Evolutionary conservation across 2,329 filamentous ascomycete species (phyloP), one percentile per base, ranked within the genome.

Genomic region (Immersiporthe knoxdaviesiana): DNA sequence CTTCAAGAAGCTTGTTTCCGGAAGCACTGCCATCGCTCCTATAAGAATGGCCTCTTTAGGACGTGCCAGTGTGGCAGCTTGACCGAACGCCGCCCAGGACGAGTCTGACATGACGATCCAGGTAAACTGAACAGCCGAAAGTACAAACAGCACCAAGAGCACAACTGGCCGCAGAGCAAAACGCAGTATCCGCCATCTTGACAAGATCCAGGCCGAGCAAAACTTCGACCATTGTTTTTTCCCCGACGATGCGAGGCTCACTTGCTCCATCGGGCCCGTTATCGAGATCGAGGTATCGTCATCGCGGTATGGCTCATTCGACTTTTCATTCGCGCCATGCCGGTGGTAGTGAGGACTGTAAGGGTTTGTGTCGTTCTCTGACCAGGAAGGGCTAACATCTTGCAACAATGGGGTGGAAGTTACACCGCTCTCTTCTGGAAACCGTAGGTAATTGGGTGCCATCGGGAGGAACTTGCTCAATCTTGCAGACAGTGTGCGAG

Each of bases 181-280:
- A 63, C 60, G 60, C 24, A 47, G n/a, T 18, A 47, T 35, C 24
- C 60, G 60, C 60, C 60, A 47, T 32, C 37, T 63, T 37, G 24
- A 30, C n/a, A n/a, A 21, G 35, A 30, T 10, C 16, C n/a, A 63
- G 24, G 24, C 60, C 2, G 14, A 44, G 24, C 16, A 47, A 7
- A 24, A 30, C 1, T 24, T 32, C 39, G 60, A 63, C n/a, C 39
- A 14, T 32, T 37, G 60, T 30, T 27, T 30, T 11, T 10, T n/a
- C 24, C 32, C 60, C 6, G 14, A 30, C 12, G 37, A 30, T 11
- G 39, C 3, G 5, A 41, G 39, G 24, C 14, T 16, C 39, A 18
- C 39, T 27, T 44, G 37, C 37, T 30, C 60, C 24, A 35, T 18
- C 37, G 24, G 30, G 24, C 4, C 37, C 60, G 24, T 44, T 44